These are phyloP conservation scores for Tricholoma bakamatsutake DNA, from an alignment of 768 basidiomycete genomes.

Conservation along the genomic window DNA sequence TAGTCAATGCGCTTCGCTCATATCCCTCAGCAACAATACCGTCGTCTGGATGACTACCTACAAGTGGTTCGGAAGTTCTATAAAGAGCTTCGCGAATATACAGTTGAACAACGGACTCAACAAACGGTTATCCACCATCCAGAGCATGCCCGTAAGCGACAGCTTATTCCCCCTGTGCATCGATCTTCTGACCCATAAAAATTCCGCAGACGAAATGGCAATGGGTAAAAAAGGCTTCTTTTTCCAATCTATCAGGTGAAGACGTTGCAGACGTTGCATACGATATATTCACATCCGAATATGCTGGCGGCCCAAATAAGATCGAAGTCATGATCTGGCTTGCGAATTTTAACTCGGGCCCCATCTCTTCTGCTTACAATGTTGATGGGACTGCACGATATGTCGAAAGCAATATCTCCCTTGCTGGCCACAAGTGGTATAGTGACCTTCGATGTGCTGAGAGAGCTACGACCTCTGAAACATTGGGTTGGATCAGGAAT, in stretches of 20 bases:
- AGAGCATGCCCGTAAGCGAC: constrained; percentile 45
- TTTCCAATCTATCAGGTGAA: no score
- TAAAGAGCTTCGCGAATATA: constrained; percentile 62
- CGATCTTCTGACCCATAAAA: neutral
- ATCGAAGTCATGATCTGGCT: constrained; percentile 66
- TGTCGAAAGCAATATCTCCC: constrained; percentile 34
- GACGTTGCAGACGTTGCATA: constrained; percentile 56
- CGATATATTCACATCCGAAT: constrained; percentile 56
- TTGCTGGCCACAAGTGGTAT: constrained; percentile 50
- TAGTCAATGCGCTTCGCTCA: constrained; percentile 41
- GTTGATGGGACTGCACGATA: constrained; percentile 41
- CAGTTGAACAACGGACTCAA: constrained; percentile 46
- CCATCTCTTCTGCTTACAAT: constrained; percentile 47
- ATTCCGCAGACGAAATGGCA: constrained; percentile 42
- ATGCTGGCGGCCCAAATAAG: constrained; percentile 39
- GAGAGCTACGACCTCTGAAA: neutral
- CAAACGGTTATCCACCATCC: constrained; percentile 47
- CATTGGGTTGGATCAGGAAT: constrained; percentile 33
- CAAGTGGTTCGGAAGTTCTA: constrained; percentile 47
- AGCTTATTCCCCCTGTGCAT: neutral
- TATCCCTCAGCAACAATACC: constrained; percentile 33
- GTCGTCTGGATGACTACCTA: constrained; percentile 49
- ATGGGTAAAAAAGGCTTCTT: constrained; percentile 43
- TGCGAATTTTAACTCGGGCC: constrained; percentile 49
- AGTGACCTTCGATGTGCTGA: neutral